These are phyloP conservation scores for Lachnellula suecica DNA, from an alignment of 2,329 filamentous ascomycete genomes.

Conservation along the genomic window DNA sequence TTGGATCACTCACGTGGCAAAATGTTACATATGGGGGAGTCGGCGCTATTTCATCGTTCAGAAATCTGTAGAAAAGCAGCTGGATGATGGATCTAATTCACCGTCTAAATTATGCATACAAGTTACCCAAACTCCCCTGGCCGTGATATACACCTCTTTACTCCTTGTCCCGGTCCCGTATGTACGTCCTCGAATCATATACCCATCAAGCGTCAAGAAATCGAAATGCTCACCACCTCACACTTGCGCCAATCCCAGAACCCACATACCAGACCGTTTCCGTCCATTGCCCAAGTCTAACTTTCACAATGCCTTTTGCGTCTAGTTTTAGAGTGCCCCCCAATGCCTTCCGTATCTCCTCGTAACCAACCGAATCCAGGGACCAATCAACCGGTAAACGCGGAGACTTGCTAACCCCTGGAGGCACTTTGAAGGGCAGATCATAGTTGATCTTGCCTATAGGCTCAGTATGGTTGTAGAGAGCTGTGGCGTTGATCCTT, in stretches of 20 bases:
- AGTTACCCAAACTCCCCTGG: not conserved
- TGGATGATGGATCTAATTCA: constrained; percentile 12
- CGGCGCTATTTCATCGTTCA: constrained; percentile 13
- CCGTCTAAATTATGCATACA: not conserved
- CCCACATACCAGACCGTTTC: constrained; percentile 72
- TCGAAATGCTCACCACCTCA: constrained; percentile 44
- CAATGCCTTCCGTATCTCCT: constrained; percentile 74
- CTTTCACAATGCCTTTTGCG: constrained; percentile 71
- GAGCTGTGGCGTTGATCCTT: constrained; percentile 78
- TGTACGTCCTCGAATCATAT: constrained; percentile 4
- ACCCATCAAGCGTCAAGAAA: constrained; percentile 5
- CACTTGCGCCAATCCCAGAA: constrained; percentile 66
- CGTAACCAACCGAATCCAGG: constrained; percentile 75
- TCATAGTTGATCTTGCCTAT: constrained; percentile 77
- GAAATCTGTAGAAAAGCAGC: not conserved
- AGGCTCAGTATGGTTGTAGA: constrained; percentile 76
- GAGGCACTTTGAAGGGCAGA: constrained; percentile 72
- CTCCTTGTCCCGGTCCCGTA: not conserved
- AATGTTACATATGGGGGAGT: constrained; percentile 19
- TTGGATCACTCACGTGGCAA: constrained; percentile 14
- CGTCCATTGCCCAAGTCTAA: constrained; percentile 73
- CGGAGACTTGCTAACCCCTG: constrained; percentile 71
- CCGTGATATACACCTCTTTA: not conserved
- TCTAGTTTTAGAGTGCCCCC: constrained; percentile 79
- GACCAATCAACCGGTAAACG: constrained; percentile 81